phyloP scores from a whole-genome alignment of 352 stramenopile genomes.

The Phytophthora agathidicida region DNA sequence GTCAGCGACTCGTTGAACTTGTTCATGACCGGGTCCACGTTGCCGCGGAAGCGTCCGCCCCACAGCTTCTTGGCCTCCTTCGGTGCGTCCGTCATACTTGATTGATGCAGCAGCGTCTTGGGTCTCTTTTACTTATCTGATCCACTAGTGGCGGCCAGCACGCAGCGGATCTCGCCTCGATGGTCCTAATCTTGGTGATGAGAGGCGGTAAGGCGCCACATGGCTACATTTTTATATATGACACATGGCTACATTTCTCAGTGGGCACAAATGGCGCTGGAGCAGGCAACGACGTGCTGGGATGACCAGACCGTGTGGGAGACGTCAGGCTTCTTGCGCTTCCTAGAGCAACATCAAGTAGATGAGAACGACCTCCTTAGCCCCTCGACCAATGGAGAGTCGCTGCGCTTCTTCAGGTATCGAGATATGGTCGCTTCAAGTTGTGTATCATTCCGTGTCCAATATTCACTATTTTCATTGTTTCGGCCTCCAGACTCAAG shows the following conservation, averaged over 20 bases:
- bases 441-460: constrained; percentile 25
- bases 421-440: background rate
- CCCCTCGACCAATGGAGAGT: constrained; percentile 15
- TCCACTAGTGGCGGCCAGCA: no score
- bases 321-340: constrained; percentile 56
- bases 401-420: constrained; percentile 71
- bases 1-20: constrained; percentile 99
- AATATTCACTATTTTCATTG: background rate
- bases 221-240: no score
- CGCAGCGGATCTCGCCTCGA: no score
- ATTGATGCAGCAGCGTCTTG: no score
- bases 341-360: constrained; percentile 61
- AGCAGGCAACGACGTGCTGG: constrained; percentile 31
- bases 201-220: no score
- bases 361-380: constrained; percentile 48
- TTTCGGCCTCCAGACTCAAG: constrained; percentile 38
- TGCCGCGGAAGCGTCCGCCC: constrained; percentile 94
- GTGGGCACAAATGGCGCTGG: background rate
- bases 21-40: constrained; percentile 96
- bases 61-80: constrained; percentile 82
- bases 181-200: constrained; percentile 15
- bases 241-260: constrained; percentile 15
- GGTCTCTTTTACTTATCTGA: no score
- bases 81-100: constrained; percentile 43
- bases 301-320: constrained; percentile 48